These are phyloP conservation scores for Russula compacta DNA, from an alignment of 768 basidiomycete genomes.

Conservation along the genomic window DNA sequence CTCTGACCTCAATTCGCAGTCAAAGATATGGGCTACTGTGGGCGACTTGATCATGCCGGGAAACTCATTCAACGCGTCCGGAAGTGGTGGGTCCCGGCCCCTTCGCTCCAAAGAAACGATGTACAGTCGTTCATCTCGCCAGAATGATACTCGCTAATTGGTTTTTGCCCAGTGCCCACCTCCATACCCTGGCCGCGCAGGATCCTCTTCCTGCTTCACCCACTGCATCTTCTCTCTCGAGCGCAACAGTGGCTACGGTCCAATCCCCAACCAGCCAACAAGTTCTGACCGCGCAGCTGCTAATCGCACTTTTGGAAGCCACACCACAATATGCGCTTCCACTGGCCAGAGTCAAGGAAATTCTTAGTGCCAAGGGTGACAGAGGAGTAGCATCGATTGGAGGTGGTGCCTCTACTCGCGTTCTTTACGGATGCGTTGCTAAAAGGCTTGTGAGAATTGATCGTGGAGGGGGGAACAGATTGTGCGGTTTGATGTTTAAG, in stretches of 20 bases:
- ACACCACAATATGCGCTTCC: conserved; percentile 48
- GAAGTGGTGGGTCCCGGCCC: conserved; percentile 30
- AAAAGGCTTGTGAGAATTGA: conserved; percentile 74
- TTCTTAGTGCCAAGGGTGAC: conserved; percentile 38
- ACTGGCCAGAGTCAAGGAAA: conserved; percentile 52
- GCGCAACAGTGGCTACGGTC: conserved; percentile 26
- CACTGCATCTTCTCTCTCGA: conserved; percentile 44
- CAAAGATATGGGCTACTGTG: conserved; percentile 59
- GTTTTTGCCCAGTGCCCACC: conserved; percentile 36
- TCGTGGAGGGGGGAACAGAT: conserved; percentile 63
- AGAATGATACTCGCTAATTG: conserved; percentile 1
- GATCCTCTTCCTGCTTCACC: conserved; percentile 49
- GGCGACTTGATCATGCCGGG: conserved; percentile 58
- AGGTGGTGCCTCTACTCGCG: conserved; percentile 38
- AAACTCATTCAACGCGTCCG: conserved; percentile 32
- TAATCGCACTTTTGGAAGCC: conserved; percentile 47
- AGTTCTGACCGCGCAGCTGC: conserved; percentile 58
- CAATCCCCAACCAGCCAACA: conserved; percentile 53
- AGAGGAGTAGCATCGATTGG: conserved; percentile 23
- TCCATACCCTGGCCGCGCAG: conserved; percentile 45
- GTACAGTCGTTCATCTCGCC: conserved; percentile 30
- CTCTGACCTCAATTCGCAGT: conserved; percentile 29
- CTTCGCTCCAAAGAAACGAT: conserved; percentile 53
- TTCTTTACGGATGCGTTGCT: conserved; percentile 72
- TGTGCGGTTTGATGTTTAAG: conserved; percentile 57